Conservation (phyloP, 805 yeast genomes). For the Vanderwaltozyma polyspora region DNA sequence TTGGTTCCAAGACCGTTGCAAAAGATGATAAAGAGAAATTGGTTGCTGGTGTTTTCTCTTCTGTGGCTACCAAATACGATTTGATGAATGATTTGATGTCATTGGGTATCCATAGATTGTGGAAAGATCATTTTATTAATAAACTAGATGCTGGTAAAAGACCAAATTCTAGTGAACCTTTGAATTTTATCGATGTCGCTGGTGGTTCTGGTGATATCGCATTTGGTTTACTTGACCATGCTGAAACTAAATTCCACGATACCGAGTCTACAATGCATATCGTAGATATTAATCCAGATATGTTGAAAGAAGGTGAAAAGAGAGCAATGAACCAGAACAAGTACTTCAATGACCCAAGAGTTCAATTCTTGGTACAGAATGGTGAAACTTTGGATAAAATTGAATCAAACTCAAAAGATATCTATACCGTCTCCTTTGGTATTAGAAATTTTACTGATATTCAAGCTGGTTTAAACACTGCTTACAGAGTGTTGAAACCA, state of each 20-base stretch:
- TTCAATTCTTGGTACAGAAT: conserved; percentile 77
- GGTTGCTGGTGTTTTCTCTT: conserved; percentile 80
- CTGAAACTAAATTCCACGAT: conserved; percentile 68
- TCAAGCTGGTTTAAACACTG: conserved; percentile 89
- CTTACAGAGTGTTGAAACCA: conserved; percentile 88
- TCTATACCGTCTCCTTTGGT: conserved; percentile 94
- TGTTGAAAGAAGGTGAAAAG: conserved; percentile 85
- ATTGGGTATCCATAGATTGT: conserved; percentile 82
- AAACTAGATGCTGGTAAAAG: conserved; percentile 88
- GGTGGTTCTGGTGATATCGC: conserved; percentile 99
- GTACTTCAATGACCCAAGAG: conserved; percentile 41
- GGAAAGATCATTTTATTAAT: conserved; percentile 87
- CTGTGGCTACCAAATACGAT: conserved; percentile 91
- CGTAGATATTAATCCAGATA: conserved; percentile 91
- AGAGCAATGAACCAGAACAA: conserved; percentile 56
- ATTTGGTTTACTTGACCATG: conserved; percentile 86
- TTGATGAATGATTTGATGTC: conserved; percentile 98
- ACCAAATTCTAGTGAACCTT: conserved; percentile 66
- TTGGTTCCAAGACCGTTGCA: conserved; percentile 79
- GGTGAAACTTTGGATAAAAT: conserved; percentile 83
- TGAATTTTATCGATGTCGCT: conserved; percentile 89
- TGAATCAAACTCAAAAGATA: conserved; percentile 79
- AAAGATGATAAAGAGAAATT: conserved; percentile 70
- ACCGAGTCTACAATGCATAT: conserved; percentile 70
- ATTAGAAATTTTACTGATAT: conserved; percentile 93